Evolutionary conservation across 495 filamentous ascomycete genomes (phyloP).

Genomic region (Wilcoxina mikolae): DNA sequence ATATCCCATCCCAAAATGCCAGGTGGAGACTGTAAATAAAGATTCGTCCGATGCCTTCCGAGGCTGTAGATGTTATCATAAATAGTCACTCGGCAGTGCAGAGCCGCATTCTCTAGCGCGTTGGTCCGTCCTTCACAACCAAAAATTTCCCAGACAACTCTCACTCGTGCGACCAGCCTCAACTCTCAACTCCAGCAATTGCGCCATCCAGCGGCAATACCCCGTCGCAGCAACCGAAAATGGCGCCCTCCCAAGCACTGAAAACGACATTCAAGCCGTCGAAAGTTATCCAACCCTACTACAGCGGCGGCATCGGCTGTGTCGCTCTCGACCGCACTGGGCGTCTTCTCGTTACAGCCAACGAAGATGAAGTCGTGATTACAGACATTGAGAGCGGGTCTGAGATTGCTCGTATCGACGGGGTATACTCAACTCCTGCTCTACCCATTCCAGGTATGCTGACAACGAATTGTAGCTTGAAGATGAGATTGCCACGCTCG

Average conservation of each 20-base stretch:
- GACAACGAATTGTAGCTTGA: constrained; percentile 54
- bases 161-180: not conserved
- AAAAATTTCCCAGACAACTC: constrained; percentile 1
- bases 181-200: not conserved
- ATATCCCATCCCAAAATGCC: not conserved
- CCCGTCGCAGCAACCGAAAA: not conserved
- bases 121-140: not conserved
- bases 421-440: constrained; percentile 40
- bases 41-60: too few relatives aligned
- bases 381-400: constrained; percentile 72
- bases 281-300: constrained; percentile 77
- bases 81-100: not conserved
- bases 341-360: constrained; percentile 65
- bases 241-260: constrained; percentile 9
- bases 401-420: constrained; percentile 74
- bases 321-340: constrained; percentile 71
- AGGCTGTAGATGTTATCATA: not conserved
- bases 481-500: constrained; percentile 74
- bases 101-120: constrained; percentile 3
- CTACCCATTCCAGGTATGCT: not conserved
- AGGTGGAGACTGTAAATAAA: too few relatives aligned
- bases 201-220: not conserved
- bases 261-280: constrained; percentile 79
- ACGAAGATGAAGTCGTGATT: constrained; percentile 78
- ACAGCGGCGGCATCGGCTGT: constrained; percentile 59